Base-by-base conservation (phyloP, 805 yeast genomes). In the Candida nanaspora region DNA sequence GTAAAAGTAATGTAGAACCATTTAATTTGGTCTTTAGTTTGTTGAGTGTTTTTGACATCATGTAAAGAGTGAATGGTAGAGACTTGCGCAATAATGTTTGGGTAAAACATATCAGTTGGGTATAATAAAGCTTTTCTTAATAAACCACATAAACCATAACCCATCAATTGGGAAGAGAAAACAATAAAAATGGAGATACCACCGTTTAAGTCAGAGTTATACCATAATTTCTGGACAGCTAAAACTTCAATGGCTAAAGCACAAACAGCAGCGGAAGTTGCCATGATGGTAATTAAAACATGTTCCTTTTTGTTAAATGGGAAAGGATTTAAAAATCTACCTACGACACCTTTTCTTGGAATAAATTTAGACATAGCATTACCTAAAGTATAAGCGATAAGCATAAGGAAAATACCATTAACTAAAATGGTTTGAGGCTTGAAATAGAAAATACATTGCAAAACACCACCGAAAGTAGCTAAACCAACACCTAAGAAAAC, bases 271-370 rank as follows among this genome's bases (percentile, higher is more conserved):
- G 58, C 62, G 22, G 67, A 53, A 8, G 58, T 54, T 16, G 64
- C 55, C 49, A 53, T 63, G 51, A 63, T 62, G 23, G 69, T 51
- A 7, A 71, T 62, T 14, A 69, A 54, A 26, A 57, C 66, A 57
- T 69, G 72, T 50, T 70, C 76, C 49, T 70, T 70, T 42, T 54
- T 52, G 47, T 56, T 62, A 64, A 67, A 70, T 10, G 74, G 72
- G 25, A 70, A 71, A 3, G 74, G 75, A 45, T 67, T 69, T 22
- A 56, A 38, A 42, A 47, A 50, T 33, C 41, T 47, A 31, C 48
- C 43, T 23, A 35, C 23, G 13, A 4, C 11, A 26, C 25, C 25
- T 42, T 47, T 51, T 23, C 54, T 46, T 34, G 63, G 63, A 38
- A 60, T 55, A 22, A 47, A 42, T 9, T 41, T 33, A 18, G 59